Conservation (phyloP, 768 basidiomycete genomes). For the Auriscalpium orientale region DNA sequence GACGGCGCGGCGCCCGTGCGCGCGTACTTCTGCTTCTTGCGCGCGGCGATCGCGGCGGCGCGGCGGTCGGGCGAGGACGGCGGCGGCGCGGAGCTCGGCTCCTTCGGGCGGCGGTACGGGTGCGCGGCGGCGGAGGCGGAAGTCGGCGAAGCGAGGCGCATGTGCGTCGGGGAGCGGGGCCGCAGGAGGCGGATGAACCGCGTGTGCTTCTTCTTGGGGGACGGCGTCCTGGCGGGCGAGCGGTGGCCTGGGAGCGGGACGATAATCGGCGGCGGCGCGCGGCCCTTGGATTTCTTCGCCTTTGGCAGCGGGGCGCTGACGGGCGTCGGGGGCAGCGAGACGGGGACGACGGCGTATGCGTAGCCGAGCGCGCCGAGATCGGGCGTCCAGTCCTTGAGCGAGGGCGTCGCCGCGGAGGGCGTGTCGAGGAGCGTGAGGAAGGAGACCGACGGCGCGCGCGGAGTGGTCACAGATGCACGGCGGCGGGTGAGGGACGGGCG, state of each 20-base stretch:
- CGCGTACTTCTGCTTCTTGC: slow-evolving; percentile 36
- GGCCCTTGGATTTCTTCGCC: slow-evolving; percentile 10
- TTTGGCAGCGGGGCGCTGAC: slow-evolving; percentile 7
- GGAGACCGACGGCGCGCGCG: slow-evolving; percentile 35
- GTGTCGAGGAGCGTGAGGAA: slow-evolving; percentile 38
- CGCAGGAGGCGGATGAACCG: neutral
- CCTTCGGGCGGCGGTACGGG: neutral
- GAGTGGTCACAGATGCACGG: slow-evolving; percentile 31
- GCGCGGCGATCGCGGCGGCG: slow-evolving; percentile 8
- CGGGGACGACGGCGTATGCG: slow-evolving; percentile 51
- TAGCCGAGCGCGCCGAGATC: slow-evolving; percentile 60
- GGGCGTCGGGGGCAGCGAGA: slow-evolving; percentile 1
- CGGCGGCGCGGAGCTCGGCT: neutral
- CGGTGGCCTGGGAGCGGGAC: neutral
- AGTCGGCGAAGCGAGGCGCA: neutral
- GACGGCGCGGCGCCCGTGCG: slow-evolving; percentile 34
- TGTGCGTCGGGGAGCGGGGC: neutral
- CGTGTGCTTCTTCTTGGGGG: neutral
- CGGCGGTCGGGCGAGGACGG: neutral
- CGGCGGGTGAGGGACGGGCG: slow-evolving; percentile 24
- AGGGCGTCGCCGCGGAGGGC: slow-evolving; percentile 36
- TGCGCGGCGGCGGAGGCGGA: neutral
- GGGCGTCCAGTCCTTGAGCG: slow-evolving; percentile 37
- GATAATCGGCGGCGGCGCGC: slow-evolving; percentile 8
- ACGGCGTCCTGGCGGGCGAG: neutral